Base-by-base conservation (phyloP, 345 rosid genomes). In the Euphorbia pulcherrima region DNA sequence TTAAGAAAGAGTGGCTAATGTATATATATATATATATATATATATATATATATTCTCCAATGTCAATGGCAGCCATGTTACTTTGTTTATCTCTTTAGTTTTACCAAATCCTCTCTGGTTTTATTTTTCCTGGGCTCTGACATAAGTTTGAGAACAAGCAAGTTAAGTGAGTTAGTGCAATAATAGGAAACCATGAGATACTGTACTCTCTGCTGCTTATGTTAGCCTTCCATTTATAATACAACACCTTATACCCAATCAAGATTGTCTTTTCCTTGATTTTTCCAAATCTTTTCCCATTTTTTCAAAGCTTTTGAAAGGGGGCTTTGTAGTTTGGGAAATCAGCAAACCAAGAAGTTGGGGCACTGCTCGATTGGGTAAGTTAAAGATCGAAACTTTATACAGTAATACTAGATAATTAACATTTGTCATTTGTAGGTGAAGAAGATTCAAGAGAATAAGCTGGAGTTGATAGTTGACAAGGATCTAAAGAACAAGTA, bases 311-410 rank as follows among this genome's bases (percentile, higher is more conserved):
- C n/a, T n/a, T n/a, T n/a, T n/a, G n/a, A n/a, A n/a, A n/a, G n/a
- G n/a, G 95, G 75, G 93, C 99, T 74, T 88, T 92, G 17, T 90
- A 95, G 50, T 92, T n/a, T 2, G 92, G 96, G 2, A 92, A 86
- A 76, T 77, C 90, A 1, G 83, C 90, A 11, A 88, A 86, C 74
- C 96, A 88, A 78, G 89, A 83, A 83, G 96, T 96, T 80, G 96
- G 97, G 57, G 95, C 95, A 0, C 78, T 86, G 75, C 95, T 94
- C 70, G 97, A 91, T 37, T 89, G 99, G 99, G 97, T 93, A 78
- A 78, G 88, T 53, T 39, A 50, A 73, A 62, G 30, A 37, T 54
- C 24, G 26, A 62, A 59, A 50, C 48, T 47, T 56, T 62, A 2
- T 60, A 44, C 35, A 44, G 1, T 62, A 17, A 69, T 57, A 35